Evolutionary conservation across 176 grass and related monocot species (phyloP).

Genomic region (Carex kokanica): DNA sequence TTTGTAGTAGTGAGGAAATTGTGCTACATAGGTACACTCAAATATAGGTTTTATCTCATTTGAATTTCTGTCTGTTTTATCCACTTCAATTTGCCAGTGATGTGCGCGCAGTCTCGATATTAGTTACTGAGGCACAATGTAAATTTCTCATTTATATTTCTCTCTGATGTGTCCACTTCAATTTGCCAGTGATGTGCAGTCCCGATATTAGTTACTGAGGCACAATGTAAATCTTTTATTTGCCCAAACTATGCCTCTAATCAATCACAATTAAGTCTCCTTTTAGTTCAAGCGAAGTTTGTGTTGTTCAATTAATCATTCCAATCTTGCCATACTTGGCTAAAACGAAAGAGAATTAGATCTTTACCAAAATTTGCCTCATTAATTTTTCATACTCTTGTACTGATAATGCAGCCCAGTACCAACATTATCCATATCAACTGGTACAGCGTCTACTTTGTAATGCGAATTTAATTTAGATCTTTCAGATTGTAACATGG

Average conservation of each 20-base stretch:
- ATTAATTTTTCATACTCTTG: neutral
- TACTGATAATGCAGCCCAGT: neutral
- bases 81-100: neutral
- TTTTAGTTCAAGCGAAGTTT: neutral
- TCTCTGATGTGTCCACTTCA: neutral
- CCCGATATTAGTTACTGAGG: neutral
- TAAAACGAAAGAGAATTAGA: neutral
- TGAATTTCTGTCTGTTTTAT: neutral
- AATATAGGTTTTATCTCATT: neutral
- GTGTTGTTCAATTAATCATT: neutral
- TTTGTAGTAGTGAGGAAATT: too few species aligned
- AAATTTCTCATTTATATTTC: neutral
- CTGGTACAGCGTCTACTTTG: neutral
- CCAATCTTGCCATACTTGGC: neutral
- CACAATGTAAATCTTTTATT: neutral
- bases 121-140: neutral
- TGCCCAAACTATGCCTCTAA: neutral
- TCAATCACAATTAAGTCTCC: neutral
- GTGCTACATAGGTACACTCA: neutral
- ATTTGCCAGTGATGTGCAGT: neutral
- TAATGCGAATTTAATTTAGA: neutral
- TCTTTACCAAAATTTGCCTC: neutral
- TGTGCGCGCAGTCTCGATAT: neutral
- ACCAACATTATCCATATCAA: neutral
- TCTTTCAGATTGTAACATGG: neutral